These are phyloP conservation scores for Alloascoidea hylecoeti DNA, from an alignment of 805 yeast species.

Conservation along the genomic window DNA sequence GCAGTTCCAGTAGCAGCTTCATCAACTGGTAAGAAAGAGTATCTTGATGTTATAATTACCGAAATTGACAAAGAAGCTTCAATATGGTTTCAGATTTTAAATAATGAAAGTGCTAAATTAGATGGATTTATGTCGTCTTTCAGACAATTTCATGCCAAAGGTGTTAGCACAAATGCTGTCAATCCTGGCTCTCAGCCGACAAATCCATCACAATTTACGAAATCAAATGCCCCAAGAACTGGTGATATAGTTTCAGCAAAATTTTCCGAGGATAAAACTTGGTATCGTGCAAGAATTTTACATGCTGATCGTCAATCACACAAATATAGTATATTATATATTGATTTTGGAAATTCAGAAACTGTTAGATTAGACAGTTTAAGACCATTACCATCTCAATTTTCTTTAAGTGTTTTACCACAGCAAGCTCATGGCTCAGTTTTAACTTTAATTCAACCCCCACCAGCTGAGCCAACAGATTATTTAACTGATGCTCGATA, in stretches of 20 bases:
- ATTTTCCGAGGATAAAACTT: conserved; percentile 37
- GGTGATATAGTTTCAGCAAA: conserved; percentile 44
- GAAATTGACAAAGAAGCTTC: conserved; percentile 15
- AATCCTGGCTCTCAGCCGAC: no score
- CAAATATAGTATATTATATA: conserved; percentile 35
- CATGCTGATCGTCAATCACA: conserved; percentile 27
- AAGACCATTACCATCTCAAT: conserved; percentile 38
- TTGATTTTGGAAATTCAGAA: conserved; percentile 49
- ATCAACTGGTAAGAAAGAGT: conserved; percentile 12
- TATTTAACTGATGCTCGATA: conserved; percentile 40
- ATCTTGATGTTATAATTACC: conserved; percentile 20
- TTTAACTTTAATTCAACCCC: conserved; percentile 38
- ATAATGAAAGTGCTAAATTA: not conserved
- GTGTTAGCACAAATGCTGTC: conserved; percentile 15
- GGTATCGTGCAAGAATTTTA: conserved; percentile 41
- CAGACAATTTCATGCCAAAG: conserved; percentile 6
- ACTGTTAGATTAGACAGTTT: conserved; percentile 28
- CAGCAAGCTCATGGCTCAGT: conserved; percentile 42
- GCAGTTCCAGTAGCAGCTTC: conserved; percentile 12
- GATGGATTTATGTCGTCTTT: not conserved
- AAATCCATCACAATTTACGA: conserved; percentile 12
- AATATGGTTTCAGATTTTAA: not conserved
- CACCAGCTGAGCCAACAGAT: conserved; percentile 41
- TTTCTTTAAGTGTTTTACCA: conserved; percentile 22
- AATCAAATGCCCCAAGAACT: conserved; percentile 24